Evolutionary conservation across 306 rosid species (phyloP), one percentile per base, ranked within the genome.

Genomic region (Rosa multiflora): DNA sequence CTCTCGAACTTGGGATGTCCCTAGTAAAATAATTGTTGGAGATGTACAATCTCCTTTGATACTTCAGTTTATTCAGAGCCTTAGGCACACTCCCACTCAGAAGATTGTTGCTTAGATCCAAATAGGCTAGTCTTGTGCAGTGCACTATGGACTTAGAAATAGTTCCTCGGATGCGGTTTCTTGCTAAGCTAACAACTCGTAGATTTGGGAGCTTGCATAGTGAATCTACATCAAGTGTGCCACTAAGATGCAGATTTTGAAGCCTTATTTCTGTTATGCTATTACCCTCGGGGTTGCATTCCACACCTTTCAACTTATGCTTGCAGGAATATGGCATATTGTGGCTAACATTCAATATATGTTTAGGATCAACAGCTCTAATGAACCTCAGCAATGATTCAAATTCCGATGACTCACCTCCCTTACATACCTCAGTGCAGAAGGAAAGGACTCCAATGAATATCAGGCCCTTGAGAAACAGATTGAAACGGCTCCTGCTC

Each of bases 1-100:
- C 51, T 5, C 55, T 61, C 20, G 18, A 82, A 48, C 26, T 76
- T 8, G 79, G 88, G 40, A 76, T 42, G 20, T 20, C 29, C 39
- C 72, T 79, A 37, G 82, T 74, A 52, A 91, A 86, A 29, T 76
- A 82, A 75, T 90, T 94, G 70, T 80, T 77, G 20, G 93, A 87
- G 73, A 88, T 70, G 84, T 91, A 91, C 29, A 90, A 66, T 35
- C 71, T 81, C 87, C 81, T 85, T n/a, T 86, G 83, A 85, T 79
- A 26, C 79, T 83, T 85, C 72, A 93, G 63, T 61, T 70, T 87
- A 52, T 73, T 71, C 47, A 93, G 80, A 82, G 82, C 84, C 70
- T 67, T 58, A 29, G 97, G 91, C 56, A 93, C 43, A 72, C 23
- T 84, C 64, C 97, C 97, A 80, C 85, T 88, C 74, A 91, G 69